phyloP scores from a whole-genome alignment of 305 asterid genomes.

The Fraxinus baroniana region DNA sequence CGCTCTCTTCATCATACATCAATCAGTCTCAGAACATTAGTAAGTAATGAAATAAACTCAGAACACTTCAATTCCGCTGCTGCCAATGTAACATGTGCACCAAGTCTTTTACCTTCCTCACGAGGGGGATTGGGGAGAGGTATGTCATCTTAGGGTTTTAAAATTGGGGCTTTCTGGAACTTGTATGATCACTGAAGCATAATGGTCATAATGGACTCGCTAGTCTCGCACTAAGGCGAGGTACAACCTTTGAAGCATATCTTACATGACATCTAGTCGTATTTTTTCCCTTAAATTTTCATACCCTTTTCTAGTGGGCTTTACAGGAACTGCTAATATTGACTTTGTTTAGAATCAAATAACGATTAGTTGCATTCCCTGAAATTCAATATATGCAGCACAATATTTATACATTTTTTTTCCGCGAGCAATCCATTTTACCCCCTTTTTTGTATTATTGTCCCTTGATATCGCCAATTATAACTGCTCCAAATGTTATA shows the following conservation, averaged over 20 bases:
- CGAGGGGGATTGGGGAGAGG: not conserved
- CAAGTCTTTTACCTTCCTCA: slow-evolving; percentile 2
- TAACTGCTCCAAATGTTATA: not conserved
- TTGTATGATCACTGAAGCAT: not conserved
- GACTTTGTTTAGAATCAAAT: not conserved
- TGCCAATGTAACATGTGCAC: slow-evolving; percentile 13
- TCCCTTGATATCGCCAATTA: not conserved
- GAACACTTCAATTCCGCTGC: not conserved
- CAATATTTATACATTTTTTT: not conserved
- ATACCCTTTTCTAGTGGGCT: not conserved
- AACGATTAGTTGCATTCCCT: not conserved
- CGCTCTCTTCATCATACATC: slow-evolving; percentile 47
- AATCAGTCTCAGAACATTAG: slow-evolving; percentile 58
- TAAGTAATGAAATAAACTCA: slow-evolving; percentile 29
- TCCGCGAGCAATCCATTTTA: slow-evolving; percentile 1
- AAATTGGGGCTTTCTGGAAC: not conserved
- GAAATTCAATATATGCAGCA: not conserved
- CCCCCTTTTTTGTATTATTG: not conserved
- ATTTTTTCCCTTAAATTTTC: not conserved
- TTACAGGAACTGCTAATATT: not conserved
- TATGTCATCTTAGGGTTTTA: not conserved
- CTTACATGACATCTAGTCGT: not conserved
- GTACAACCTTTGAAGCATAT: not conserved
- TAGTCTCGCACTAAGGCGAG: not conserved
- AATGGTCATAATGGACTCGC: not conserved